Evolutionary conservation across 169 alveolate genomes (phyloP).

Genomic region (Plasmodium reichenowi): DNA sequence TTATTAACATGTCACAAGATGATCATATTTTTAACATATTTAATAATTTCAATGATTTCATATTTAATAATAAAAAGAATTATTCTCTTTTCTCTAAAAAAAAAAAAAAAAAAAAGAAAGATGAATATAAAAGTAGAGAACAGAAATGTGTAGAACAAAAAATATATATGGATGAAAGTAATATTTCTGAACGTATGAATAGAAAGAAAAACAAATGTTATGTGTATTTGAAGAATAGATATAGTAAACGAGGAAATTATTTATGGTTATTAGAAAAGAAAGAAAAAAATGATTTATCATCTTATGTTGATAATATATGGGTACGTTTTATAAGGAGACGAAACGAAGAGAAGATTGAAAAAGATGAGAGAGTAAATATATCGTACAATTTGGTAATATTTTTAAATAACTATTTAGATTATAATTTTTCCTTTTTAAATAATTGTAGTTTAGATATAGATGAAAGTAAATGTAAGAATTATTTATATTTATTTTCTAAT

Average conservation of each 20-base stretch:
- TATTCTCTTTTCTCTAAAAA: background rate
- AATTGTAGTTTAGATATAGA: constrained; percentile 3
- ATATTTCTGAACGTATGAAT: background rate
- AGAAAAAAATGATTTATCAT: constrained; percentile 2
- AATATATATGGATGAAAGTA: background rate
- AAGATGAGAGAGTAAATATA: background rate
- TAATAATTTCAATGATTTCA: constrained; percentile 27
- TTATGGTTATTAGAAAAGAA: constrained; percentile 2
- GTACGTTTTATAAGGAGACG: background rate
- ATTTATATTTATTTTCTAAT: constrained; percentile 2
- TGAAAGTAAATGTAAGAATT: constrained; percentile 15
- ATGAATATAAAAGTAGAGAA: background rate
- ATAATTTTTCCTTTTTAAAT: constrained; percentile 40
- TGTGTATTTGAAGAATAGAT: constrained; percentile 1
- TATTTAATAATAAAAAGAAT: background rate
- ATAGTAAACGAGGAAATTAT: constrained; percentile 5
- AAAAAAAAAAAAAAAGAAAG: constrained; percentile 4
- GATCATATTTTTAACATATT: constrained; percentile 20
- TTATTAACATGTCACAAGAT: constrained; percentile 8
- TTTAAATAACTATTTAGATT: constrained; percentile 30
- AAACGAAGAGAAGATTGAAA: background rate
- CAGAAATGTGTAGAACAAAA: background rate
- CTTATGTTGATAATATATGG: background rate
- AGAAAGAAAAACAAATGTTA: background rate
- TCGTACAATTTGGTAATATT: constrained; percentile 1